Evolutionary conservation across 2,329 filamentous ascomycete genomes (phyloP).

Genomic region (Trichoderma sp.): DNA sequence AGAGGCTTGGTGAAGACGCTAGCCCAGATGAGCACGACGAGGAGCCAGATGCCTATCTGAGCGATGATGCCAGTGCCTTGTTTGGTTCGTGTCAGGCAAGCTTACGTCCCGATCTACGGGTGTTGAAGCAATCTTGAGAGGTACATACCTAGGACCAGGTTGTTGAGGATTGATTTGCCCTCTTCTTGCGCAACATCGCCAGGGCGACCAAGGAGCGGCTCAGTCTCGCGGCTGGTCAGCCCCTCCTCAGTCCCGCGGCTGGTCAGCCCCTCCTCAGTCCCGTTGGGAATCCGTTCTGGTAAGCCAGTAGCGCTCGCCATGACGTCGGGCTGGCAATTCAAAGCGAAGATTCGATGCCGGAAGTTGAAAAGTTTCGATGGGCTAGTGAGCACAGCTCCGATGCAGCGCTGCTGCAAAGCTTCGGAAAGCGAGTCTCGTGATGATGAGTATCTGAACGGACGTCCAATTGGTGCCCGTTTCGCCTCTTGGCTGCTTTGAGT

Average conservation of each 20-base stretch:
- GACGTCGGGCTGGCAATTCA: neutral
- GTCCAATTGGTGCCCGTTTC: neutral
- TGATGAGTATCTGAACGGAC: neutral
- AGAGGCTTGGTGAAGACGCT: constrained; percentile 66
- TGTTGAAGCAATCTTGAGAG: too few species aligned
- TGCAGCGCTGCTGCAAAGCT: neutral
- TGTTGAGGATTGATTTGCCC: constrained; percentile 61
- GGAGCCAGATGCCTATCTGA: constrained; percentile 72
- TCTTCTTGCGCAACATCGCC: constrained; percentile 72
- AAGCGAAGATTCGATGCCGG: too few species aligned
- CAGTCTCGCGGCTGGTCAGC: constrained; percentile 35
- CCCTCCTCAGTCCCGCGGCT: constrained; percentile 31
- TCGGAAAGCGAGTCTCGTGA: neutral
- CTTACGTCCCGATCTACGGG: neutral
- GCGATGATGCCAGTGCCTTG: constrained; percentile 73
- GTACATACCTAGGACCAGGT: constrained; percentile 68
- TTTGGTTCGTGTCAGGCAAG: neutral
- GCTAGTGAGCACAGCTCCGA: neutral
- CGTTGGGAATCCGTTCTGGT: constrained; percentile 45
- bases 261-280: constrained; percentile 26
- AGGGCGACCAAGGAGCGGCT: constrained; percentile 50
- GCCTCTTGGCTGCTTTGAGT: neutral
- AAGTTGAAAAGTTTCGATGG: neutral
- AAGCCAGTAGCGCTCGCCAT: constrained; percentile 71
- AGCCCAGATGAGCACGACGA: constrained; percentile 74